phyloP scores from a whole-genome alignment of 2,329 filamentous ascomycete species.

The Cadophora malorum region DNA sequence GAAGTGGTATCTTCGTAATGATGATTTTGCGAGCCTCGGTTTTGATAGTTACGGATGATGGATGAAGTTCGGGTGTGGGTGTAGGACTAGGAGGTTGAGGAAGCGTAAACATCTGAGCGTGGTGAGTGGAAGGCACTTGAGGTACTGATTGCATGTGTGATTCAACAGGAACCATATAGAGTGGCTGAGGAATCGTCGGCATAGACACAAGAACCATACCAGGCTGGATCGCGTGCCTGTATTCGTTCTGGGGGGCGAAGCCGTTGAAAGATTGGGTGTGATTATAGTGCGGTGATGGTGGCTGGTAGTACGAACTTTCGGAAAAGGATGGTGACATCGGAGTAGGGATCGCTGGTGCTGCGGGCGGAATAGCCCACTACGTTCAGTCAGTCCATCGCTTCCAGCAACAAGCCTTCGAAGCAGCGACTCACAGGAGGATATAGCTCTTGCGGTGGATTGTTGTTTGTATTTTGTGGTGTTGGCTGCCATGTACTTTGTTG shows the following conservation, averaged over 20 bases:
- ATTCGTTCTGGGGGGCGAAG: neutral
- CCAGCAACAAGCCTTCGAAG: neutral
- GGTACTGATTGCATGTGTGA: neutral
- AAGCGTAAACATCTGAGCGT: neutral
- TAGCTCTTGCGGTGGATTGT: neutral
- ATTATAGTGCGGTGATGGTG: constrained; percentile 9
- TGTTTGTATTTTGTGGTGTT: neutral
- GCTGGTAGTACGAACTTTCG: constrained; percentile 6
- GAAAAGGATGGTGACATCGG: constrained; percentile 14
- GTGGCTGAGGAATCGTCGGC: constrained; percentile 15
- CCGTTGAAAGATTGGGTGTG: neutral
- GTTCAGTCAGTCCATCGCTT: neutral
- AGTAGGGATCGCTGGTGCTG: neutral
- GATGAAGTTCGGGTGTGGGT: neutral
- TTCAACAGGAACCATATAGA: constrained; percentile 9
- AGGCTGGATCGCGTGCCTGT: neutral
- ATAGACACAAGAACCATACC: constrained; percentile 24
- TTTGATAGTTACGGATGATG: constrained; percentile 16
- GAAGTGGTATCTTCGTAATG: constrained; percentile 32
- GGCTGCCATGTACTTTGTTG: neutral
- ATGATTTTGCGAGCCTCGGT: constrained; percentile 38
- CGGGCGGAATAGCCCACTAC: neutral
- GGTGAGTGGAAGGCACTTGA: neutral
- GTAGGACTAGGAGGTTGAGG: neutral
- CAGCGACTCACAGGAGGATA: neutral